These are phyloP conservation scores for Diaporthe helianthi DNA, from an alignment of 2,329 filamentous ascomycete genomes.

Conservation along the genomic window DNA sequence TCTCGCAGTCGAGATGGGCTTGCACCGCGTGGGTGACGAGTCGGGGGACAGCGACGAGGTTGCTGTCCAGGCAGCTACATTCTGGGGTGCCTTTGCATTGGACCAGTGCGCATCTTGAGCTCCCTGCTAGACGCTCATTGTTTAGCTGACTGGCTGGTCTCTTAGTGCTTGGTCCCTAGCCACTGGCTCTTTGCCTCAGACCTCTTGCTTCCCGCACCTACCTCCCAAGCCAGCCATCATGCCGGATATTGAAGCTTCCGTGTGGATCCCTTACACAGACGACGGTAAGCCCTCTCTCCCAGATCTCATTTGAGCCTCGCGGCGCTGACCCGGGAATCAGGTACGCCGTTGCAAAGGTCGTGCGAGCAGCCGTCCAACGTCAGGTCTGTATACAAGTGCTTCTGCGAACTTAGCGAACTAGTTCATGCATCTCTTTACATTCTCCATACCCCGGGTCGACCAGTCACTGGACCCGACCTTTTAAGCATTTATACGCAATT, in stretches of 20 bases:
- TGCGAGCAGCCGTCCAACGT: conserved; percentile 72
- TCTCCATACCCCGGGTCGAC: conserved; percentile 73
- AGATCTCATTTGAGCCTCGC: background rate
- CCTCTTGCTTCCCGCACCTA: conserved; percentile 62
- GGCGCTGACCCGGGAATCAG: conserved; percentile 47
- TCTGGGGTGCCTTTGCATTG: conserved; percentile 68
- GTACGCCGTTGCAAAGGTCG: conserved; percentile 59
- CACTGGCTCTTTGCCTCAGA: conserved; percentile 67
- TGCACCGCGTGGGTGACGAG: conserved; percentile 60
- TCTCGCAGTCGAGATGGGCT: conserved; percentile 74
- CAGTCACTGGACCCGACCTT: conserved; percentile 68
- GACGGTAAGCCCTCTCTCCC: conserved; percentile 51
- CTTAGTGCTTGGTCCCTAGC: conserved; percentile 70
- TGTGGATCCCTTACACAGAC: conserved; percentile 66
- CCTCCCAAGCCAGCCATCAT: conserved; percentile 68
- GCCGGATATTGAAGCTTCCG: conserved; percentile 63
- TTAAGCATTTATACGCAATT: conserved; percentile 72
- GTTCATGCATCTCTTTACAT: conserved; percentile 75
- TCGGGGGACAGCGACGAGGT: conserved; percentile 59
- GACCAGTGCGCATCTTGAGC: conserved; percentile 61
- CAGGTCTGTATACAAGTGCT: conserved; percentile 70
- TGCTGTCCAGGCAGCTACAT: conserved; percentile 66
- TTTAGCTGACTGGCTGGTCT: background rate
- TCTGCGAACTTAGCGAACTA: conserved; percentile 76
- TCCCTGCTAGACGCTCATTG: no score